These are phyloP conservation scores for Exidia glandulosa DNA, from an alignment of 768 basidiomycete genomes.

Conservation along the genomic window DNA sequence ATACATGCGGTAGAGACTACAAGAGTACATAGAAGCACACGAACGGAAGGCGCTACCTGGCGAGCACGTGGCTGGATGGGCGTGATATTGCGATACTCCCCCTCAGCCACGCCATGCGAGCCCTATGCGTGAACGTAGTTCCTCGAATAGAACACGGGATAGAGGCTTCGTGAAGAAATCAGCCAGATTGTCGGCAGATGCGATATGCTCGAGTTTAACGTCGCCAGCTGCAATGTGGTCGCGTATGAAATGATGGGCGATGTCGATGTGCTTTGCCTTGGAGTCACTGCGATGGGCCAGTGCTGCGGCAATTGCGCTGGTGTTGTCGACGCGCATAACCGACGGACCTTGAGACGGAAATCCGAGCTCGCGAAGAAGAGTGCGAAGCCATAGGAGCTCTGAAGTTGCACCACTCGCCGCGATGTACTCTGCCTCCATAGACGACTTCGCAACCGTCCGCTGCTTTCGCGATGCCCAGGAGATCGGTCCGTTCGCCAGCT, in stretches of 20 bases:
- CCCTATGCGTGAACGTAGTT: background rate
- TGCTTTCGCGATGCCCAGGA: slow-evolving; percentile 13
- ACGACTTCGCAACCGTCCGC: slow-evolving; percentile 11
- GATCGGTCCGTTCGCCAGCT: slow-evolving; percentile 8
- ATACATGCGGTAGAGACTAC: too few species aligned
- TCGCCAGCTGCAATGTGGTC: slow-evolving; percentile 15
- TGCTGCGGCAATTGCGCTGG: slow-evolving; percentile 13
- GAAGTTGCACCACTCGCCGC: slow-evolving; percentile 5
- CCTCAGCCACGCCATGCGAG: background rate
- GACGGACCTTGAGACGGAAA: background rate
- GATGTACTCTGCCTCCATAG: slow-evolving; percentile 16
- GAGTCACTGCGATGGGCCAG: slow-evolving; percentile 18
- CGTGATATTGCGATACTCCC: slow-evolving; percentile 2
- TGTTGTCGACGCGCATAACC: slow-evolving; percentile 10
- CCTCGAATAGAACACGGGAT: background rate
- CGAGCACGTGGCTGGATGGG: background rate
- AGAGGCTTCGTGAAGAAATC: slow-evolving; percentile 33
- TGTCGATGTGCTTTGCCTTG: slow-evolving; percentile 28
- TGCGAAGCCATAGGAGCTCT: background rate
- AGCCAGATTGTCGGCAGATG: slow-evolving; percentile 23
- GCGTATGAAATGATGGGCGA: slow-evolving; percentile 27
- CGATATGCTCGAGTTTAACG: slow-evolving; percentile 18
- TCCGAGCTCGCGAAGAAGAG: background rate
- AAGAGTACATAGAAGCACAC: too few species aligned
- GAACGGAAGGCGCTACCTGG: background rate